These are phyloP conservation scores for Nicotiana tomentosiformis DNA, from an alignment of 257 asterid genomes.

Conservation along the genomic window DNA sequence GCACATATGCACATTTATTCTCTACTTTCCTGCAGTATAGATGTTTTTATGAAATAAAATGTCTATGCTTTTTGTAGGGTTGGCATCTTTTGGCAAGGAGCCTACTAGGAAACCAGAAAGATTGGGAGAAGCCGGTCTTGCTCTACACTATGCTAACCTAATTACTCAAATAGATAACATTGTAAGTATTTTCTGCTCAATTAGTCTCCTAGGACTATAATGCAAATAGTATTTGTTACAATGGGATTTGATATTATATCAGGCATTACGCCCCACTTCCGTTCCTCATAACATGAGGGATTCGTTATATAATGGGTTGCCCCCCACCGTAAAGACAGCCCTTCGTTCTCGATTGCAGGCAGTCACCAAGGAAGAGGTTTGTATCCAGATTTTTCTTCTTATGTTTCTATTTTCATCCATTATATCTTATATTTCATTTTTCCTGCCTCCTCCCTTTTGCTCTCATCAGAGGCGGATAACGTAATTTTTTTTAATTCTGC, in stretches of 20 bases:
- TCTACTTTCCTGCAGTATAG: background rate
- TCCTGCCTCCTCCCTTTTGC: background rate
- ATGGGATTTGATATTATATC: slow-evolving; percentile 11
- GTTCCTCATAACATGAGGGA: slow-evolving; percentile 93
- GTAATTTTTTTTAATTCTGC: background rate
- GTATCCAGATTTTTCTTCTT: background rate
- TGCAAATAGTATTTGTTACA: background rate
- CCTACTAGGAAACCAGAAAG: slow-evolving; percentile 51
- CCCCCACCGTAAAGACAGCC: slow-evolving; percentile 55
- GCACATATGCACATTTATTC: background rate
- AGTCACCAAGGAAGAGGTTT: slow-evolving; percentile 49
- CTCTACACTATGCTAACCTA: slow-evolving; percentile 91
- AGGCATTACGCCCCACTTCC: slow-evolving; percentile 83
- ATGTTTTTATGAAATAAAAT: background rate
- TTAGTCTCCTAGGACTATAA: background rate
- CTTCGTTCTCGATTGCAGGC: slow-evolving; percentile 40
- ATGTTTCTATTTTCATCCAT: background rate
- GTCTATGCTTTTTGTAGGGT: slow-evolving; percentile 37
- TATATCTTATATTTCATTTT: too few species aligned
- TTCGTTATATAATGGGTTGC: slow-evolving; percentile 74
- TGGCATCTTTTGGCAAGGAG: slow-evolving; percentile 34
- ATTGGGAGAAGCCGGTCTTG: slow-evolving; percentile 87
- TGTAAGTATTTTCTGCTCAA: slow-evolving; percentile 40
- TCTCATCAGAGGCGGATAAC: background rate
- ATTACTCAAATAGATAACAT: slow-evolving; percentile 84